Evolutionary conservation across 108 stramenopile species (phyloP).

Genomic region (Skeletonema grethae): DNA sequence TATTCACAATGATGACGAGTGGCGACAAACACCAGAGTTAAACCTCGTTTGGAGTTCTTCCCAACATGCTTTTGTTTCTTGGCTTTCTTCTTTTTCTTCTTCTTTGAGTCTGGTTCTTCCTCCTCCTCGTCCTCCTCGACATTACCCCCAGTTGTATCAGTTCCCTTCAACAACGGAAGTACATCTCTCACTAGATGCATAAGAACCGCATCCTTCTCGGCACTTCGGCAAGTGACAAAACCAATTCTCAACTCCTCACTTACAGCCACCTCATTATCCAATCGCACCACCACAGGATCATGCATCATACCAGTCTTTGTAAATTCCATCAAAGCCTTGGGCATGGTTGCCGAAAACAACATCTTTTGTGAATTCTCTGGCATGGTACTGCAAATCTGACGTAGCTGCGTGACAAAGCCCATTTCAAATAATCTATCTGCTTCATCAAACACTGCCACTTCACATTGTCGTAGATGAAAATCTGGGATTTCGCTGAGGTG

Average conservation of each 20-base stretch:
- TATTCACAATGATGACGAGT: constrained; percentile 98
- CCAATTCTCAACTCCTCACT: constrained; percentile 91
- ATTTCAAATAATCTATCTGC: constrained; percentile 99
- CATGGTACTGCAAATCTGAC: constrained; percentile 70
- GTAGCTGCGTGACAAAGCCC: constrained; percentile 95
- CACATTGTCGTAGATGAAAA: constrained; percentile 79
- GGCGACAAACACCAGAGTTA: constrained; percentile 94
- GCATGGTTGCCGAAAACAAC: constrained; percentile 97
- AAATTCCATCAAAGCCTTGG: constrained; percentile 94
- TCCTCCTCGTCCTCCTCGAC: constrained; percentile 23
- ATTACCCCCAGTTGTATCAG: constrained; percentile 12
- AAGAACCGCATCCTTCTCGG: constrained; percentile 94
- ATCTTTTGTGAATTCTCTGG: constrained; percentile 89
- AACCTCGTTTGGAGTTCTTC: constrained; percentile 57
- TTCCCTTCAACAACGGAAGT: constrained; percentile 52
- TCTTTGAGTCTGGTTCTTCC: constrained; percentile 20
- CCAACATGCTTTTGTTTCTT: constrained; percentile 38
- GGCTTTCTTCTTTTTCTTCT: constrained; percentile 30
- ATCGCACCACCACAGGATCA: constrained; percentile 94
- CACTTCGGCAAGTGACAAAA: constrained; percentile 88
- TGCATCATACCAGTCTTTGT: constrained; percentile 94
- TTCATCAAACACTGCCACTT: constrained; percentile 95
- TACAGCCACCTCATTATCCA: constrained; percentile 94
- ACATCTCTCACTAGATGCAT: constrained; percentile 92
- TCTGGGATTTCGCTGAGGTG: constrained; percentile 95